Percentiles rank a stretch among this genome's conserved stretches.
Evolutionary conservation across 1,139 yeast species (phyloP).

Genomic region (Pichia sp.): DNA sequence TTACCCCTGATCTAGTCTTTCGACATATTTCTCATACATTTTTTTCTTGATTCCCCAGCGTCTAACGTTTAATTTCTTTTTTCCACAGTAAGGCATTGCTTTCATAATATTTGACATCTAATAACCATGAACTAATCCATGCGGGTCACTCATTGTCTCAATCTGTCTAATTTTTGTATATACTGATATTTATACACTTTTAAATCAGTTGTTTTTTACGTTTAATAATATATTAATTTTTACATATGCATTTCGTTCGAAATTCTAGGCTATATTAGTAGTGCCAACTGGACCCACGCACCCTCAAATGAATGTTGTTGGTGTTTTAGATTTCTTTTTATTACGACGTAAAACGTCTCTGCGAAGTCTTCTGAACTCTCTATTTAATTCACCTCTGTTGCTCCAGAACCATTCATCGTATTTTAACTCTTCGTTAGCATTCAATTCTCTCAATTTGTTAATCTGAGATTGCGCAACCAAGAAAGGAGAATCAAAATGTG

Average conservation of each 20-base stretch:
- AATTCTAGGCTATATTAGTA: too few species aligned
- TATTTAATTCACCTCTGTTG: slow-evolving; percentile 73
- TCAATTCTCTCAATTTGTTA: slow-evolving; percentile 46
- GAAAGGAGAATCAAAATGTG: slow-evolving; percentile 82
- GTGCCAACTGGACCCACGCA: neutral
- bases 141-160: neutral
- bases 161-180: neutral
- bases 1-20: neutral
- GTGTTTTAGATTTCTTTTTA: slow-evolving; percentile 16
- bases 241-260: too few species aligned
- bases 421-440: slow-evolving; percentile 41
- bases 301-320: slow-evolving; percentile 3
- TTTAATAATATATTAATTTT: too few species aligned
- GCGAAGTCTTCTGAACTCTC: slow-evolving; percentile 68
- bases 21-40: neutral
- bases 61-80: slow-evolving; percentile 2
- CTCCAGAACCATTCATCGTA: slow-evolving; percentile 84
- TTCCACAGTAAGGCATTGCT: neutral
- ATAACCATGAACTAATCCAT: neutral
- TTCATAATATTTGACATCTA: neutral
- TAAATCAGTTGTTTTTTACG: neutral
- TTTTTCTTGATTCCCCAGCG: slow-evolving; percentile 5
- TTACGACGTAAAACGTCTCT: slow-evolving; percentile 66
- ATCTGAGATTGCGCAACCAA: slow-evolving; percentile 79
- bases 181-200: neutral